Evolutionary conservation across 2,329 filamentous ascomycete genomes (phyloP).

Genomic region (Emergomyces africanus): DNA sequence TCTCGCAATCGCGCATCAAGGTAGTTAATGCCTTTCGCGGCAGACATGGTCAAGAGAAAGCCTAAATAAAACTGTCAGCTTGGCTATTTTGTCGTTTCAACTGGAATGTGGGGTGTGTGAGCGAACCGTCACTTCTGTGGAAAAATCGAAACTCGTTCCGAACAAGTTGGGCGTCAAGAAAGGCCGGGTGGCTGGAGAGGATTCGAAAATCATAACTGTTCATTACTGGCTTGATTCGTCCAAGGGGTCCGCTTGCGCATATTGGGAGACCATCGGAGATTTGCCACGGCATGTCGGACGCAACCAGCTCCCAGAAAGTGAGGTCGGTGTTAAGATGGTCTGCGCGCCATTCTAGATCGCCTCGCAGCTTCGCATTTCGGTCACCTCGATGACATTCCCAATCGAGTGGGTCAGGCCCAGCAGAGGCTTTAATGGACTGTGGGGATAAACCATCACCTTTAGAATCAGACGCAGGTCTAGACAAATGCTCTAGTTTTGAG

Average conservation of each 20-base stretch:
- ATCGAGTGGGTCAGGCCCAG: not conserved
- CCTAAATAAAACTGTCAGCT: not conserved
- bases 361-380: not conserved
- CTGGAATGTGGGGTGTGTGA: not conserved
- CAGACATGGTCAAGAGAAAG: slow-evolving; percentile 1
- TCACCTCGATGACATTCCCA: slow-evolving; percentile 1
- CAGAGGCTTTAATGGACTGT: not conserved
- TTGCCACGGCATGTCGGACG: not conserved
- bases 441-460: not conserved
- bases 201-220: slow-evolving; percentile 1
- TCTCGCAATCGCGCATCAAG: slow-evolving; percentile 1
- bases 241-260: not conserved
- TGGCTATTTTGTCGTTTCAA: not conserved
- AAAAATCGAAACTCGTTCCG: slow-evolving; percentile 1
- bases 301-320: slow-evolving; percentile 1
- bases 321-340: slow-evolving; percentile 1
- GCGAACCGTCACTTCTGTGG: not conserved
- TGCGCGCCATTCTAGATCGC: not conserved
- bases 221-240: not conserved
- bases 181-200: not conserved
- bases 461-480: not conserved
- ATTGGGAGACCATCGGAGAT: slow-evolving; percentile 1
- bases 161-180: slow-evolving; percentile 1
- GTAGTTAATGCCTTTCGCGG: not conserved
- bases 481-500: not conserved